Evolutionary conservation across 2,329 filamentous ascomycete genomes (phyloP).

Genomic region (Hyphodiscus sp.): DNA sequence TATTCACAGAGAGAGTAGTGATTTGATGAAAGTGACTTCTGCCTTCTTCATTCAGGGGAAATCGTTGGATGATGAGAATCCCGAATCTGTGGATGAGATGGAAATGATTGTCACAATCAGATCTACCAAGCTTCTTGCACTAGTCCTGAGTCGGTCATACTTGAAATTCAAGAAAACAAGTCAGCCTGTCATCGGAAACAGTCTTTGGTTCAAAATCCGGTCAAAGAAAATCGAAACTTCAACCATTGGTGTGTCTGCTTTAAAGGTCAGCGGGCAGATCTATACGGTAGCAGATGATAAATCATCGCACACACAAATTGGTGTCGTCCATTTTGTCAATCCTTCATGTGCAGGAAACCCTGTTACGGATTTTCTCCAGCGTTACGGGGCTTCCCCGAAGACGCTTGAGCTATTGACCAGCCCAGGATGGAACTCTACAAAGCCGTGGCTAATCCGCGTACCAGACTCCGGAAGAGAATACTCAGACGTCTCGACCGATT

Average conservation of each 20-base stretch:
- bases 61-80: conserved; percentile 85
- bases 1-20: conserved; percentile 69
- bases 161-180: neutral
- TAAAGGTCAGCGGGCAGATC: conserved; percentile 41
- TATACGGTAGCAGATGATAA: too few species aligned
- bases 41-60: conserved; percentile 90
- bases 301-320: neutral
- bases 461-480: conserved; percentile 22
- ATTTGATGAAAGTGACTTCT: conserved; percentile 94
- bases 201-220: neutral
- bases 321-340: neutral
- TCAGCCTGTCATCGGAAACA: neutral
- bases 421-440: neutral
- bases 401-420: neutral
- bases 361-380: conserved; percentile 22
- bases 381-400: conserved; percentile 39
- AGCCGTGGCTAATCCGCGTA: conserved; percentile 1
- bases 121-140: conserved; percentile 42
- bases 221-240: neutral
- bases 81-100: too few species aligned
- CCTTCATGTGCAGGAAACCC: conserved; percentile 15
- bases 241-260: conserved; percentile 51
- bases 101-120: too few species aligned
- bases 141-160: conserved; percentile 65
- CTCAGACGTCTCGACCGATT: conserved; percentile 30